Evolutionary conservation across 2,329 filamentous ascomycete genomes (phyloP).

Genomic region (Mariannaea elegans): DNA sequence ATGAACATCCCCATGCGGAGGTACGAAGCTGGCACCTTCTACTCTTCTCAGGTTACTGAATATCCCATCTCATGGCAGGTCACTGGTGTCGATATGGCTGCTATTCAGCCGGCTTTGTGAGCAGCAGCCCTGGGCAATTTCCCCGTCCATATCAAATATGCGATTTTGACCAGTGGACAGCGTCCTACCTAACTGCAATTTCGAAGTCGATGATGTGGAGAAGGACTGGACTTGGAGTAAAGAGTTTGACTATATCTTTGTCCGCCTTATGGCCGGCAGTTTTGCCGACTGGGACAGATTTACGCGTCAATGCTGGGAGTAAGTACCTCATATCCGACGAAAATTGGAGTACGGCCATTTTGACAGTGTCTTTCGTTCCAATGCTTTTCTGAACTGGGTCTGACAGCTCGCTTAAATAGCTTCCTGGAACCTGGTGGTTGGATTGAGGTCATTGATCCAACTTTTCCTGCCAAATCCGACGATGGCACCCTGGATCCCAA

Average conservation of each 20-base stretch:
- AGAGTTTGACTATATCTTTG: constrained; percentile 27
- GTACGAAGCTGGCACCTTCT: rapidly evolving
- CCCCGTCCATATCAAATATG: rapidly evolving
- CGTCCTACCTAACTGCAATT: constrained; percentile 17
- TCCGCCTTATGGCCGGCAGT: constrained; percentile 26
- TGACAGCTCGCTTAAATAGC: neutral
- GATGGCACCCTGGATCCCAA: constrained; percentile 19
- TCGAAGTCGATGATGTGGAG: constrained; percentile 25
- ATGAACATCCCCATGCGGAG: constrained; percentile 27
- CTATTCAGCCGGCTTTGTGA: constrained; percentile 26
- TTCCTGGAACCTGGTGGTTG: constrained; percentile 24
- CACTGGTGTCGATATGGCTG: constrained; percentile 20
- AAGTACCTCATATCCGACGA: neutral
- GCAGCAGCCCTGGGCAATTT: rapidly evolving
- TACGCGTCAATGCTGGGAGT: constrained; percentile 16
- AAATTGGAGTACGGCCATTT: too few species aligned
- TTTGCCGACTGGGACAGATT: constrained; percentile 27
- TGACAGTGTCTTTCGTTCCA: neutral
- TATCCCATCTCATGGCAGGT: neutral
- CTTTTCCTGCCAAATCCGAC: constrained; percentile 28
- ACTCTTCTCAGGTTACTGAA: rapidly evolving
- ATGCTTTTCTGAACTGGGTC: neutral
- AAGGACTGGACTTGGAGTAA: constrained; percentile 27
- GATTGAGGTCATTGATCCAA: constrained; percentile 30
- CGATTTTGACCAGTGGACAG: neutral